A percentile compares a stretch with the other conserved stretches of the same genome.
Conservation (phyloP, 108 stramenopile species). For the Phaeodactylum tricornutum region DNA sequence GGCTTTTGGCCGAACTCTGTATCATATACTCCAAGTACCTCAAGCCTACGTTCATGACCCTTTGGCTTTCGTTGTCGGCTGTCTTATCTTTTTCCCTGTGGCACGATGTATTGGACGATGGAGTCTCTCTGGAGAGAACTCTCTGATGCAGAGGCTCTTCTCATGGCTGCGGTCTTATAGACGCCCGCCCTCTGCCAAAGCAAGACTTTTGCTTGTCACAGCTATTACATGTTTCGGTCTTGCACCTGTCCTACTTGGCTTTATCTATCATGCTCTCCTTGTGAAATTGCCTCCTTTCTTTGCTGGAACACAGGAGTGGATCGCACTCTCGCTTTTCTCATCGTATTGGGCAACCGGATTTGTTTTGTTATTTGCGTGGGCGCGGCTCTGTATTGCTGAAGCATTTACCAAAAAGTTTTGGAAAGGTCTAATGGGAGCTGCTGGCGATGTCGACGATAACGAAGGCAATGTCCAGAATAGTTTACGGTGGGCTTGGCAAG, state of each 20-base stretch:
- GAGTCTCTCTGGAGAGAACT: slow-evolving; percentile 5
- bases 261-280: slow-evolving; percentile 38
- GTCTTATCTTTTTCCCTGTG: slow-evolving; percentile 34
- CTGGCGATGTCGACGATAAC: slow-evolving; percentile 25
- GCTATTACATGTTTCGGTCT: slow-evolving; percentile 39
- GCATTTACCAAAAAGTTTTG: slow-evolving; percentile 60
- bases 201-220: slow-evolving; percentile 17
- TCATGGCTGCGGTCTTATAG: slow-evolving; percentile 33
- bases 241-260: slow-evolving; percentile 48
- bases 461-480: not conserved
- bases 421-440: slow-evolving; percentile 22
- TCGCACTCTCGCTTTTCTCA: slow-evolving; percentile 13
- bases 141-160: not conserved
- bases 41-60: slow-evolving; percentile 65
- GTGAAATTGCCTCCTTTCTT: slow-evolving; percentile 29
- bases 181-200: slow-evolving; percentile 38
- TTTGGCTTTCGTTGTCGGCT: slow-evolving; percentile 58
- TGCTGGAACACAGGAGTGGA: slow-evolving; percentile 6
- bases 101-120: slow-evolving; percentile 8
- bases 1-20: slow-evolving; percentile 35
- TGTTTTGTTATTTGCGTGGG: slow-evolving; percentile 56
- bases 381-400: slow-evolving; percentile 33
- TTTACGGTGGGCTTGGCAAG: slow-evolving; percentile 52
- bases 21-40: slow-evolving; percentile 42
- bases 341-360: slow-evolving; percentile 60